Evolutionary conservation across 257 asterid species (phyloP).

Genomic region (Solanum lycopersicoides): DNA sequence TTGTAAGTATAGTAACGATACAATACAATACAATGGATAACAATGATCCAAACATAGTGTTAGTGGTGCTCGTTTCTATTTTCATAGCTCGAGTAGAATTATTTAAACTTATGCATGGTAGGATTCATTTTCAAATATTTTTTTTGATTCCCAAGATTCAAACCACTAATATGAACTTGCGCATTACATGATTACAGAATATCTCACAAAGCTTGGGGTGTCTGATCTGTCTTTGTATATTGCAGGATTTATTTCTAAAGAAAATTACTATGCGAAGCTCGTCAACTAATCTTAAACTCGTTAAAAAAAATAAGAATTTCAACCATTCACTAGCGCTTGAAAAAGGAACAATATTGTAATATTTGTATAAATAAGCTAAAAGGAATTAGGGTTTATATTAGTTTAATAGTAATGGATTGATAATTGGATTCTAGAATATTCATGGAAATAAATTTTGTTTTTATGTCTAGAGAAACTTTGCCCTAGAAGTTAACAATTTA

Average conservation of each 20-base stretch:
- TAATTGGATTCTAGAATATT: not conserved
- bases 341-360: not conserved
- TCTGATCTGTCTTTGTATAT: fast-evolving
- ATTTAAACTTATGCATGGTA: no score
- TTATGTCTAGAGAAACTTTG: not conserved
- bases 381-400: not conserved
- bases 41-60: no score
- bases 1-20: no score
- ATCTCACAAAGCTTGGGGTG: not conserved
- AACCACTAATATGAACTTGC: no score
- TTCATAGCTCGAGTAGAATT: not conserved
- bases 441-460: not conserved
- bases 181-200: not conserved
- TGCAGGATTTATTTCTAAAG: not conserved
- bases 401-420: not conserved
- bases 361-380: not conserved
- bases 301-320: not conserved
- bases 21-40: no score
- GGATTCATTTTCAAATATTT: not conserved
- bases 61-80: no score
- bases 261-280: not conserved
- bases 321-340: not conserved
- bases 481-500: not conserved
- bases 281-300: no score
- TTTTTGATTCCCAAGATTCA: not conserved